Percentiles rank a stretch among this genome's conserved stretches.
Evolutionary conservation across 768 basidiomycete genomes (phyloP).

Genomic region (Rhodotorula taiwanensis): DNA sequence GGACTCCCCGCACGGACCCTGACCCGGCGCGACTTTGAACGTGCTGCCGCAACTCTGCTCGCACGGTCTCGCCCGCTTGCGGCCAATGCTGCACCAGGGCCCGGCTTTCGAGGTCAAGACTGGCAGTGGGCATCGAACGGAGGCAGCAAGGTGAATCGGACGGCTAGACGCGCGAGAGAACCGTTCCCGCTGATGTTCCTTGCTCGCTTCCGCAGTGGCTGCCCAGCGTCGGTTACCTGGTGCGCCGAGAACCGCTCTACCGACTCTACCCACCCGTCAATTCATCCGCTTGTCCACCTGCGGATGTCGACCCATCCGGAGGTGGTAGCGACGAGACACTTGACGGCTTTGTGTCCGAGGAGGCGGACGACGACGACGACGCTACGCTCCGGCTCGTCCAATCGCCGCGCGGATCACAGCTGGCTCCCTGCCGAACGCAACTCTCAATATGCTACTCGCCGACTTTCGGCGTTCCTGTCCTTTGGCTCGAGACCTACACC

Average conservation of each 20-base stretch:
- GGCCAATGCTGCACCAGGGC: too few species aligned
- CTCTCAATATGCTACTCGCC: constrained; percentile 71
- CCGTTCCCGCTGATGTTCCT: not conserved
- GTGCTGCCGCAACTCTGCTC: not conserved
- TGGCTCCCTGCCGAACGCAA: constrained; percentile 45
- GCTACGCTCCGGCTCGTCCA: too few species aligned
- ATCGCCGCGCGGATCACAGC: not conserved
- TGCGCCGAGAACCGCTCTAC: not conserved
- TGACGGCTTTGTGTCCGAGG: too few species aligned
- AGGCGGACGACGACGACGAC: constrained; percentile 12
- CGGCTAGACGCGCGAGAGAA: too few species aligned
- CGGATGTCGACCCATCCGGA: too few species aligned
- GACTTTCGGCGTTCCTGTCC: constrained; percentile 71
- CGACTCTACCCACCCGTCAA: not conserved
- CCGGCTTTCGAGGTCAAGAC: too few species aligned
- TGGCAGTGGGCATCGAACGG: too few species aligned
- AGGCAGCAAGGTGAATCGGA: too few species aligned
- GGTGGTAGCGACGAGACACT: too few species aligned
- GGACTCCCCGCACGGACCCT: not conserved
- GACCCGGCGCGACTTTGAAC: not conserved
- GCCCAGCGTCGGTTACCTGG: constrained; percentile 8
- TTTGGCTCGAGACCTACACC: constrained; percentile 71
- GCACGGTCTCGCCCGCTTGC: not conserved
- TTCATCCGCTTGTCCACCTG: too few species aligned
- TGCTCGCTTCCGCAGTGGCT: not conserved